Evolutionary conservation across 305 asterid species (phyloP).

Genomic region (Fraxinus sp.): DNA sequence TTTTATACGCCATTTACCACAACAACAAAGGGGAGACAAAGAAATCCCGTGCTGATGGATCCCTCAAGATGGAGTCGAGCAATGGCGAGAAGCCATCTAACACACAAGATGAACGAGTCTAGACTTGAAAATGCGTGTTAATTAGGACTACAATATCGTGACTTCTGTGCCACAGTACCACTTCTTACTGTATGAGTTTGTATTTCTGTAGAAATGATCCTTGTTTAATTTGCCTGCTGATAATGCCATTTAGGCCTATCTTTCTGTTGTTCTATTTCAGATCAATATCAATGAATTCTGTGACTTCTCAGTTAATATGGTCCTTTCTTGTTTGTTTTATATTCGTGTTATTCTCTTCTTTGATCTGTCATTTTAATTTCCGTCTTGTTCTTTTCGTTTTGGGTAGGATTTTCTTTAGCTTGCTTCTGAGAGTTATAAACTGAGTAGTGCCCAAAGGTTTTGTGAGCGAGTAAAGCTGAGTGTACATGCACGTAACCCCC

Average conservation of each 20-base stretch:
- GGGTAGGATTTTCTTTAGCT: not conserved
- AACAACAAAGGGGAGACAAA: slow-evolving; percentile 40
- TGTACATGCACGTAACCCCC: too few relatives aligned
- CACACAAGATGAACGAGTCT: slow-evolving; percentile 33
- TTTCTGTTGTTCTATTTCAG: not conserved
- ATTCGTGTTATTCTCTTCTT: not conserved
- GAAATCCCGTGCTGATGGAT: slow-evolving; percentile 16
- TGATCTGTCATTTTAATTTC: not conserved
- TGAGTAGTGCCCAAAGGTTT: too few relatives aligned
- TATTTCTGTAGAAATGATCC: not conserved
- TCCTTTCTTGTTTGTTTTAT: not conserved
- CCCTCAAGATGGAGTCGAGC: slow-evolving; percentile 35
- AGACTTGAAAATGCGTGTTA: not conserved
- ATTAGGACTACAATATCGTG: not conserved
- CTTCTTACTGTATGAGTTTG: not conserved
- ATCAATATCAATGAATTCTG: not conserved
- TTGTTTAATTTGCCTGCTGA: not conserved
- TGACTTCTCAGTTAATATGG: not conserved
- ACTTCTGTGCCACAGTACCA: not conserved
- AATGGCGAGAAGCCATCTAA: slow-evolving; percentile 25
- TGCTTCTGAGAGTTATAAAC: too few relatives aligned
- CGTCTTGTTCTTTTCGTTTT: not conserved
- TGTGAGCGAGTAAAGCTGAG: too few relatives aligned
- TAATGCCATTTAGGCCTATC: not conserved
- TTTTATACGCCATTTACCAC: slow-evolving; percentile 62